Percentiles rank a stretch among this genome's conserved stretches.
Evolutionary conservation across 805 yeast species (phyloP).

Genomic region (Myxozyma kluyveri): DNA sequence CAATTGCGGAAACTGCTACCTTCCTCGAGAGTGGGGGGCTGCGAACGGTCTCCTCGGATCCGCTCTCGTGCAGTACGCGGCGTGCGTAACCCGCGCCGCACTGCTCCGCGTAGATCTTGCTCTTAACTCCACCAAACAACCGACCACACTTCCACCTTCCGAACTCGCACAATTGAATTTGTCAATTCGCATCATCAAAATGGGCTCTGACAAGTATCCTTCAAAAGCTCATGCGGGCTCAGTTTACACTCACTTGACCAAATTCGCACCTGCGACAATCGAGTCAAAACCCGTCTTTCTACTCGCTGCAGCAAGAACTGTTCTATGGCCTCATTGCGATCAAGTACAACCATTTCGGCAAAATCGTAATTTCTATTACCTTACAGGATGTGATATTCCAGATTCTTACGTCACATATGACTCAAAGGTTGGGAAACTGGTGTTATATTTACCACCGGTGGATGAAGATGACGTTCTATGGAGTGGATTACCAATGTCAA

Average conservation of each 20-base stretch:
- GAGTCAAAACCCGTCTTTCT: slow-evolving; percentile 30
- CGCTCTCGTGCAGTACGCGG: too few relatives aligned
- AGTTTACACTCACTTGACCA: slow-evolving; percentile 12
- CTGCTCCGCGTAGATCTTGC: too few relatives aligned
- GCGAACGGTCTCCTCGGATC: too few relatives aligned
- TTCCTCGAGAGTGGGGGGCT: too few relatives aligned
- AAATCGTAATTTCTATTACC: slow-evolving; percentile 83
- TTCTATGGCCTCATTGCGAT: slow-evolving; percentile 50
- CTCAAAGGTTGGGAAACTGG: slow-evolving; percentile 46
- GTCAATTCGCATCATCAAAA: too few relatives aligned
- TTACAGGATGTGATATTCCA: slow-evolving; percentile 78
- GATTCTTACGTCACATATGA: slow-evolving; percentile 69
- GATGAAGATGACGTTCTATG: slow-evolving; percentile 92
- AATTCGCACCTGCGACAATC: slow-evolving; percentile 22
- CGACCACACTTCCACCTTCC: too few relatives aligned
- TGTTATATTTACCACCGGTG: slow-evolving; percentile 75
- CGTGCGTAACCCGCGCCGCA: too few relatives aligned
- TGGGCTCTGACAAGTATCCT: slow-evolving; percentile 55
- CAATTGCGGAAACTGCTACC: too few relatives aligned
- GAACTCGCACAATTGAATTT: too few relatives aligned
- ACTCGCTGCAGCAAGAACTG: slow-evolving; percentile 43
- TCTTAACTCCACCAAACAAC: too few relatives aligned
- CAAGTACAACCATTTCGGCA: slow-evolving; percentile 78
- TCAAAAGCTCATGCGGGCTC: slow-evolving; percentile 63
- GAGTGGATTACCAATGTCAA: slow-evolving; percentile 81